These are phyloP conservation scores for Inonotus hispidus DNA, from an alignment of 1,284 basidiomycete species.

Conservation along the genomic window DNA sequence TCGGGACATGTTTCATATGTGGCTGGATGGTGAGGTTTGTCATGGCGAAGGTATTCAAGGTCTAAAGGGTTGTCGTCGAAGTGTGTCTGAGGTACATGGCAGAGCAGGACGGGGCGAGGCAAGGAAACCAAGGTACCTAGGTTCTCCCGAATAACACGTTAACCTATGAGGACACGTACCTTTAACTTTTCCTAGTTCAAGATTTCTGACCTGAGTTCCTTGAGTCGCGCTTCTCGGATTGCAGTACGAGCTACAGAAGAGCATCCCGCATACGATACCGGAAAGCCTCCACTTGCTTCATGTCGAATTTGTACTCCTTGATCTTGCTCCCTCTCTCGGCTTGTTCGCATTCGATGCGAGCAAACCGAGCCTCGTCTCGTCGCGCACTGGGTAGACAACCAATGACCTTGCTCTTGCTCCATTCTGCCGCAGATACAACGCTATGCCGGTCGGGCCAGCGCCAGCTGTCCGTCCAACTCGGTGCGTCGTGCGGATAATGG, in stretches of 20 bases:
- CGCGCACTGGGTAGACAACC: slow-evolving; percentile 62
- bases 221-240: slow-evolving; percentile 88
- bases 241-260: slow-evolving; percentile 84
- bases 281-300: slow-evolving; percentile 96
- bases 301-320: slow-evolving; percentile 91
- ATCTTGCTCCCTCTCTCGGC: slow-evolving; percentile 69
- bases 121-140: background rate
- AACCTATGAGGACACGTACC: slow-evolving; percentile 40
- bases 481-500: slow-evolving; percentile 87
- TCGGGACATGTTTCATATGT: slow-evolving; percentile 95
- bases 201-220: slow-evolving; percentile 92
- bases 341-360: slow-evolving; percentile 71
- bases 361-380: slow-evolving; percentile 76
- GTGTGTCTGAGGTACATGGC: slow-evolving; percentile 91
- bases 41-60: slow-evolving; percentile 89
- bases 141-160: background rate
- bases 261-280: slow-evolving; percentile 98
- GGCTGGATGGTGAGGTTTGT: slow-evolving; percentile 90
- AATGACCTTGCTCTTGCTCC: slow-evolving; percentile 74
- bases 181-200: slow-evolving; percentile 95
- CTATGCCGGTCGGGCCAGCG: slow-evolving; percentile 90
- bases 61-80: slow-evolving; percentile 98
- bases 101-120: too few relatives aligned
- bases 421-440: slow-evolving; percentile 68
- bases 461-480: slow-evolving; percentile 95